Percentiles rank a stretch among this genome's conserved stretches.
These are phyloP conservation scores for Solanum hybrid DNA, from an alignment of 305 asterid species.

Conservation along the genomic window DNA sequence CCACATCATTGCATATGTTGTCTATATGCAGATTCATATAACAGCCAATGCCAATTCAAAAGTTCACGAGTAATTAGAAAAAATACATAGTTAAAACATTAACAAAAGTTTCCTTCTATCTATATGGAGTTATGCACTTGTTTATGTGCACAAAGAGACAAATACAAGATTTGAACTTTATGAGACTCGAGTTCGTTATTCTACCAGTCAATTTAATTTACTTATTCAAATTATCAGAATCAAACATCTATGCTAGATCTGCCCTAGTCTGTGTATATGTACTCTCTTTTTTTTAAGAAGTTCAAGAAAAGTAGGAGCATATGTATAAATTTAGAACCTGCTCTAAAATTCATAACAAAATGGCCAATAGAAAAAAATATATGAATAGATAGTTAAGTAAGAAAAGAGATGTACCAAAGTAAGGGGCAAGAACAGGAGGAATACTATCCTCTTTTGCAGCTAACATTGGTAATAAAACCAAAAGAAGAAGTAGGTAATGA, in stretches of 20 bases:
- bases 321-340: neutral
- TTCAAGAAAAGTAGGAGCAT: neutral
- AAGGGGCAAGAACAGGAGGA: constrained; percentile 29
- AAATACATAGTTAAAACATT: neutral
- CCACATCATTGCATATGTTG: constrained; percentile 40
- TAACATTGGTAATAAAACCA: constrained; percentile 26
- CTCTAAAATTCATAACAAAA: neutral
- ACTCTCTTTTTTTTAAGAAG: neutral
- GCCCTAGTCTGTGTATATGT: neutral
- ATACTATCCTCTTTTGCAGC: constrained; percentile 23
- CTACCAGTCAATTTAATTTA: neutral
- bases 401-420: constrained; percentile 18
- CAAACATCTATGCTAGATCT: neutral
- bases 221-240: neutral
- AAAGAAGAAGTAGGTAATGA: constrained; percentile 11
- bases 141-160: neutral
- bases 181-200: neutral
- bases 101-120: neutral
- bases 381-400: neutral
- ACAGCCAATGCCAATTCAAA: neutral
- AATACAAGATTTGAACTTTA: neutral
- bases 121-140: neutral
- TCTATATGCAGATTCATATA: neutral
- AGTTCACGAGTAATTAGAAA: neutral
- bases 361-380: neutral